Base-by-base conservation (phyloP, 2,329 filamentous ascomycete genomes). In the Drechslera avenae region DNA sequence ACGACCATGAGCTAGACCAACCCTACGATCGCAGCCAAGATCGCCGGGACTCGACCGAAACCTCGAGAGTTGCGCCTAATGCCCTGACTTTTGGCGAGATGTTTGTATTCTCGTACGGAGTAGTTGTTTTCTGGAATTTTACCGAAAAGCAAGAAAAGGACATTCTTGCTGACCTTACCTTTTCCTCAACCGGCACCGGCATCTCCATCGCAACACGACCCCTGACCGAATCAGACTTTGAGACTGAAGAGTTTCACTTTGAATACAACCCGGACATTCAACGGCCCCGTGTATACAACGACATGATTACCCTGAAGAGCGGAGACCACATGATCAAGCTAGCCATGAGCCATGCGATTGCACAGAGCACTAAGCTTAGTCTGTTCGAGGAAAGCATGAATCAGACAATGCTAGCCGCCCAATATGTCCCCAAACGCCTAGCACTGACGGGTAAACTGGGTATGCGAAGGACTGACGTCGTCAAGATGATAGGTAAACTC, bases 51-150 rank as follows among this genome's bases (percentile, higher is more conserved):
- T 65, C 62, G 2, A 49, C 44, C 13, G 59, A 56, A 12, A 54
- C 67, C 76, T 66, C 68, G 7, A 81, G 84, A 21, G 81, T 90
- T 18, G 83, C 83, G 1, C 83, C 88, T 5, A 85, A 91, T 67
- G 84, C 87, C 30, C 86, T 93, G 66, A 83, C 86, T 48, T 91
- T 96, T 68, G 93, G 90, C 34, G 94, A 99, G 75, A 90, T 97
- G 85, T 97, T 96, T 70, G 88, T 99, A 63, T 97, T 95, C 73
- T 93, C 90, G 13, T 99, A 99, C 68, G 94, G 94, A 16, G 93
- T 99, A 0, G 93, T 94, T 0, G 94, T 99, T 4, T 96, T 99
- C 72, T 99, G 94, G 94, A 99, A 99, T 73, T 97, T 99, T 64
- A 93, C 90, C 9, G 92, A 96, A 73, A 84, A 88, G 59, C 94